Evolutionary conservation across 495 filamentous ascomycete genomes (phyloP).

Genomic region (Staphylotrichum tortipilum): DNA sequence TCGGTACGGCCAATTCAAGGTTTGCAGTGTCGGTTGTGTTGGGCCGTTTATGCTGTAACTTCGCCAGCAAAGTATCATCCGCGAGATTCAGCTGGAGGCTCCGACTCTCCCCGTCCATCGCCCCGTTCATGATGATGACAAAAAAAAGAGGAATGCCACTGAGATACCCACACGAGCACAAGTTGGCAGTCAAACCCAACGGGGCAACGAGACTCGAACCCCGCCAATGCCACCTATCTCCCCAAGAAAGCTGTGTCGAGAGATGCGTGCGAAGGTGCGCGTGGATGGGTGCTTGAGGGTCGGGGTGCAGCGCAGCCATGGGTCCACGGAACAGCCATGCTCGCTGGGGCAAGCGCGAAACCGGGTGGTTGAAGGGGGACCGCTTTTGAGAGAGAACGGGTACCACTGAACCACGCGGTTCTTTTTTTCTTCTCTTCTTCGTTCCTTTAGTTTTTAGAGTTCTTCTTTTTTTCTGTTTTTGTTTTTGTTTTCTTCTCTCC

Average conservation of each 20-base stretch:
- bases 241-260: conserved; percentile 10
- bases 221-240: conserved; percentile 7
- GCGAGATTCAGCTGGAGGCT: conserved; percentile 16
- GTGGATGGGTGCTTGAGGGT: background rate
- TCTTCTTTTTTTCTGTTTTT: conserved; percentile 32
- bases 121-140: conserved; percentile 23
- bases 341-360: conserved; percentile 11
- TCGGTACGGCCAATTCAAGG: conserved; percentile 12
- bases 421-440: conserved; percentile 35
- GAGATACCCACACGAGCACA: conserved; percentile 17
- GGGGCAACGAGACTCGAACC: conserved; percentile 11
- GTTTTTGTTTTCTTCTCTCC: conserved; percentile 34
- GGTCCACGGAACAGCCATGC: conserved; percentile 9
- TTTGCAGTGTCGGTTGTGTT: conserved; percentile 10
- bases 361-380: conserved; percentile 19
- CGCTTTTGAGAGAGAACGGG: conserved; percentile 15
- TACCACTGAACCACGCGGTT: conserved; percentile 16
- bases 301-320: background rate
- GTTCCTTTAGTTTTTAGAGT: conserved; percentile 24
- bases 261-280: conserved; percentile 10
- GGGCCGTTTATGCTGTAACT: conserved; percentile 20
- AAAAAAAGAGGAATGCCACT: conserved; percentile 11
- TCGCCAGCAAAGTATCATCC: conserved; percentile 21
- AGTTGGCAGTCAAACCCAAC: conserved; percentile 5
- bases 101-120: conserved; percentile 19